phyloP scores from a whole-genome alignment of 2,329 filamentous ascomycete genomes.

The Cladophialophora chaetospira region DNA sequence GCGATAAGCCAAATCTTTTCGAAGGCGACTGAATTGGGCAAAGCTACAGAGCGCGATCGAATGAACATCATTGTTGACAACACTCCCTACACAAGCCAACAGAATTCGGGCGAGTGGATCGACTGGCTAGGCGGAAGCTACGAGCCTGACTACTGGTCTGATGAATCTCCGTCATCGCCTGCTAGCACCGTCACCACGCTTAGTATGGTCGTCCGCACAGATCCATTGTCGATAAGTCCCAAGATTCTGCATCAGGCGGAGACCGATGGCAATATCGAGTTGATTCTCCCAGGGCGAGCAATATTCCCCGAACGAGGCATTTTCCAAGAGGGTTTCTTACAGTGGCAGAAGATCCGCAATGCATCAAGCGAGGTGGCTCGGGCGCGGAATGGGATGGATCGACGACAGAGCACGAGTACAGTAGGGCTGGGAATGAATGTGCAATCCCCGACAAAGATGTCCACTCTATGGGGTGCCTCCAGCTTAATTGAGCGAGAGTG shows the following conservation, averaged over 20 bases:
- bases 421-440: background rate
- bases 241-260: background rate
- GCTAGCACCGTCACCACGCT: too few relatives aligned
- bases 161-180: background rate
- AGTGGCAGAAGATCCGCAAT: background rate
- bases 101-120: background rate
- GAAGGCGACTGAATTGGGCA: background rate
- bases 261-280: background rate
- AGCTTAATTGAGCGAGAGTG: too few relatives aligned
- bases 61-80: background rate
- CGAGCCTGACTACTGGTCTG: background rate
- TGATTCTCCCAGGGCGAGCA: background rate
- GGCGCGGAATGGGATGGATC: background rate
- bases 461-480: too few relatives aligned
- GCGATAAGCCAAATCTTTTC: background rate
- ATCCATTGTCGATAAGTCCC: background rate
- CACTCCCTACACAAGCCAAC: background rate
- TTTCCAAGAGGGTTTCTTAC: background rate
- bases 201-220: background rate
- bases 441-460: too few relatives aligned
- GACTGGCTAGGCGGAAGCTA: background rate
- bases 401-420: background rate
- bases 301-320: background rate
- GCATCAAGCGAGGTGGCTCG: background rate
- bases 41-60: conserved; percentile 10